Conservation (phyloP, 2,329 filamentous ascomycete species). For the Aspergillus vadensis region DNA sequence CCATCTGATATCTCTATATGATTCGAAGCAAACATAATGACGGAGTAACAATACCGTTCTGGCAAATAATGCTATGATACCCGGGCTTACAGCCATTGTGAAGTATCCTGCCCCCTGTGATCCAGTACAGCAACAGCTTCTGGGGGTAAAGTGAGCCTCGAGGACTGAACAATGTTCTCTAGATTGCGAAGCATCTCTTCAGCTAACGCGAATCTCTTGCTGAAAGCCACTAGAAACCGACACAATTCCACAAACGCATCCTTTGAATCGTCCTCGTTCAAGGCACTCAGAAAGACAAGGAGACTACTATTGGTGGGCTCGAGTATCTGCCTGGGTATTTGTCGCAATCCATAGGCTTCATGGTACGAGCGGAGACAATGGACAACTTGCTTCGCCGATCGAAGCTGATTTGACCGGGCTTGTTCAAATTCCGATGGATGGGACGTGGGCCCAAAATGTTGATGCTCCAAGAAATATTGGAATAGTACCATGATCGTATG, state of each 20-base stretch:
- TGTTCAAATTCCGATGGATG: slow-evolving; percentile 16
- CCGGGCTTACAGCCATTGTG: slow-evolving; percentile 12
- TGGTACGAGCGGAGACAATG: slow-evolving; percentile 31
- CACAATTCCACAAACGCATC: slow-evolving; percentile 33
- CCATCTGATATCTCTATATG: not conserved
- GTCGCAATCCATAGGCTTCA: slow-evolving; percentile 30
- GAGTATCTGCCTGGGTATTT: slow-evolving; percentile 32
- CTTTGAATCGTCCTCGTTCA: slow-evolving; percentile 26
- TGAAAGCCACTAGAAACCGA: slow-evolving; percentile 28
- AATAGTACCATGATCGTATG: slow-evolving; percentile 31
- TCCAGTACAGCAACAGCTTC: slow-evolving; percentile 28
- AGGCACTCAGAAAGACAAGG: slow-evolving; percentile 22
- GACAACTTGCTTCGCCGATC: slow-evolving; percentile 29
- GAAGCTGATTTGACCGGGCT: slow-evolving; percentile 20
- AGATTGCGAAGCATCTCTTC: slow-evolving; percentile 28
- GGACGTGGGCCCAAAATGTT: slow-evolving; percentile 10
- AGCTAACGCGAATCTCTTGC: slow-evolving; percentile 27
- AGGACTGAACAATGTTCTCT: slow-evolving; percentile 17
- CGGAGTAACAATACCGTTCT: not conserved
- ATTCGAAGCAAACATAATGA: not conserved
- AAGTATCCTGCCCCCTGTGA: slow-evolving; percentile 17
- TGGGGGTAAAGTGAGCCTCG: slow-evolving; percentile 21
- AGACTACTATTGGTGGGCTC: slow-evolving; percentile 28
- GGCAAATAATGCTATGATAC: not conserved
- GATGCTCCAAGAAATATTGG: slow-evolving; percentile 25